These are phyloP conservation scores for Domatiomyces catenatus DNA, from an alignment of 2,329 filamentous ascomycete species.

Conservation along the genomic window DNA sequence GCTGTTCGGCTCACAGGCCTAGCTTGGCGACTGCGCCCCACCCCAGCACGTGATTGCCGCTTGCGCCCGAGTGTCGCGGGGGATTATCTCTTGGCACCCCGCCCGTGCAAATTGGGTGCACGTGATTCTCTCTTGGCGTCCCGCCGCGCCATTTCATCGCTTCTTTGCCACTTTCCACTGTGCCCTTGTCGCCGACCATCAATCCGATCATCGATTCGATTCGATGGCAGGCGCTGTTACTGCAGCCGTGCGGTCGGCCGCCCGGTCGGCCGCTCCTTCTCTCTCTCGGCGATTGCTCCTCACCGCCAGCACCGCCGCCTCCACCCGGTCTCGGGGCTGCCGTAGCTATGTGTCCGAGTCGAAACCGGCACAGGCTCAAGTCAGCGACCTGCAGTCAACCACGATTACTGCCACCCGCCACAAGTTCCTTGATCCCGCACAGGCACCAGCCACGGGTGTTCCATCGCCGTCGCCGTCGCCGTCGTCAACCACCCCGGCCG, in stretches of 20 bases:
- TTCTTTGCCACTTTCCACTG: not conserved
- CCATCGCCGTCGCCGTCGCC: slow-evolving; percentile 44
- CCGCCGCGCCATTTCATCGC: not conserved
- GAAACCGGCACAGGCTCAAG: slow-evolving; percentile 62
- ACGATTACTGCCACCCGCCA: slow-evolving; percentile 77
- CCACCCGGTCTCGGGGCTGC: slow-evolving; percentile 25
- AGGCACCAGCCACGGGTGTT: slow-evolving; percentile 39
- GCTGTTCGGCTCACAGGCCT: not conserved
- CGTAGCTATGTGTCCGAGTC: slow-evolving; percentile 74
- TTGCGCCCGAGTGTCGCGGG: no score
- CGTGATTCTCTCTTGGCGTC: not conserved
- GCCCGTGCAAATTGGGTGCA: not conserved
- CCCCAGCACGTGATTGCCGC: not conserved
- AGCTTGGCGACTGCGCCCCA: not conserved
- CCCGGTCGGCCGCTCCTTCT: slow-evolving; percentile 26
- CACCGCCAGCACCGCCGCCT: slow-evolving; percentile 22
- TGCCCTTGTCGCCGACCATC: not conserved
- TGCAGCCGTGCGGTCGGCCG: slow-evolving; percentile 58
- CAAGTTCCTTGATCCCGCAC: slow-evolving; percentile 50
- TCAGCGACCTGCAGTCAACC: slow-evolving; percentile 52
- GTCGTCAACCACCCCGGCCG: slow-evolving; percentile 17
- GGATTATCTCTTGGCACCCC: not conserved
- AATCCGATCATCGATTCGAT: not conserved
- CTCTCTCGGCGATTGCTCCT: not conserved
- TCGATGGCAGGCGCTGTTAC: slow-evolving; percentile 52